Evolutionary conservation across 768 basidiomycete species (phyloP), one percentile per base, ranked within the genome.

Genomic region (Sarcodon aspratus): DNA sequence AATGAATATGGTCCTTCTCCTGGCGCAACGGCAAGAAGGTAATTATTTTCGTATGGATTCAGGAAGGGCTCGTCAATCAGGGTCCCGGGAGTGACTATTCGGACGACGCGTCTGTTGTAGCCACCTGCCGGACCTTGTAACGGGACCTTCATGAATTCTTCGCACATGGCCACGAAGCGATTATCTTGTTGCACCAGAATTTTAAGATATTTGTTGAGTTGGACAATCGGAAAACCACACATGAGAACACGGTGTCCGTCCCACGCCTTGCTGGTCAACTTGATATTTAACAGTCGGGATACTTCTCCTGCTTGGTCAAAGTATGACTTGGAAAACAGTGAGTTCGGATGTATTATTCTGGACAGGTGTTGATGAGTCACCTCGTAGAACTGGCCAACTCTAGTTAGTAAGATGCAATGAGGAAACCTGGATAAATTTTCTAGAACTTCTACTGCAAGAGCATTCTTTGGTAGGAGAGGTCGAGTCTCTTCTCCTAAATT

Each of bases 381-480:
- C 76, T 97, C 94, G 60, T 95, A 97, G 63, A 97, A 97, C 57
- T 91, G 84, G 11, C 94, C 94, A 9, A 97, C 92, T 47, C 90
- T 79, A 7, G 93, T 97, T 13, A 98, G 73, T 21, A 97, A 70
- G 31, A 96, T 73, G 59, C 92, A 94, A 56, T 93, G 86, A 17
- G 94, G 86, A 59, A 91, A 96, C 44, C 68, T 76, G 36, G 70
- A 66, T 15, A 86, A 70, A 58, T 96, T 91, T 21, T 74, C 64
- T 53, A 77, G 70, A 33, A 97, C 82, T 54, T 81, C 82, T 40
- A 61, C 71, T 3, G 89, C 84, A 17, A 95, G 73, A 44, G 72
- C 64, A 21, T 71, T 79, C 36, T 61, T 65, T 2, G 74, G 67
- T 18, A 53, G 50, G 8, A 34, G 32, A 17, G 42, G 13, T 11